Evolutionary conservation across 345 rosid genomes (phyloP).

Genomic region (Lepidium didymum): DNA sequence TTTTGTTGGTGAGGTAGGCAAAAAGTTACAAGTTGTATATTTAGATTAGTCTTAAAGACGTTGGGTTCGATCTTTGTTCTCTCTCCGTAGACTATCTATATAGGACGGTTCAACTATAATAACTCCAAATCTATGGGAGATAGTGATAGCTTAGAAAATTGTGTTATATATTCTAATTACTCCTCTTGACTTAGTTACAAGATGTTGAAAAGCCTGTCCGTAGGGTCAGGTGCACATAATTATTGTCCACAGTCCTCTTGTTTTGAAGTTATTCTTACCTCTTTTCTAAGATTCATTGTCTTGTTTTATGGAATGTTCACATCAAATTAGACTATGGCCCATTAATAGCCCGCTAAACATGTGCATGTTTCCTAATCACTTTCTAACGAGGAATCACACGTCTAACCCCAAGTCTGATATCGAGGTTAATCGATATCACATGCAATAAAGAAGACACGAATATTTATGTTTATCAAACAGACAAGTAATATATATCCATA

Average conservation of each 20-base stretch:
- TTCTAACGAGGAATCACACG: neutral
- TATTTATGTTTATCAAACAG: neutral
- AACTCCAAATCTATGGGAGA: constrained; percentile 15
- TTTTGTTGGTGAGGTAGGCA: constrained; percentile 24
- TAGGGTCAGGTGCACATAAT: too few relatives aligned
- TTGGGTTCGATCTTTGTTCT: neutral
- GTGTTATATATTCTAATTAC: neutral
- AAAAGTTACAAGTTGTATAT: neutral
- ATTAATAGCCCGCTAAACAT: neutral
- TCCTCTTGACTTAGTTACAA: neutral
- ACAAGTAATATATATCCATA: neutral
- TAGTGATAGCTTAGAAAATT: neutral
- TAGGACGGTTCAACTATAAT: constrained; percentile 13
- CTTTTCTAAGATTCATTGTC: neutral
- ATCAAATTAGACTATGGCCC: neutral
- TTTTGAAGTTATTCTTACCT: neutral
- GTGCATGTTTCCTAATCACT: neutral
- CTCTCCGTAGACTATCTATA: neutral
- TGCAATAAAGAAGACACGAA: neutral
- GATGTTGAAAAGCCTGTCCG: neutral
- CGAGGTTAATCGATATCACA: neutral
- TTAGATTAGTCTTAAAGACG: neutral
- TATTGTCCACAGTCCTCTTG: too few relatives aligned
- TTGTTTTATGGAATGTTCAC: neutral
- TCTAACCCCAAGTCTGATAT: neutral